Percentiles rank a stretch among this genome's conserved stretches.
phyloP scores from a whole-genome alignment of 2,329 filamentous ascomycete species.

The Colletotrichum liriopes region DNA sequence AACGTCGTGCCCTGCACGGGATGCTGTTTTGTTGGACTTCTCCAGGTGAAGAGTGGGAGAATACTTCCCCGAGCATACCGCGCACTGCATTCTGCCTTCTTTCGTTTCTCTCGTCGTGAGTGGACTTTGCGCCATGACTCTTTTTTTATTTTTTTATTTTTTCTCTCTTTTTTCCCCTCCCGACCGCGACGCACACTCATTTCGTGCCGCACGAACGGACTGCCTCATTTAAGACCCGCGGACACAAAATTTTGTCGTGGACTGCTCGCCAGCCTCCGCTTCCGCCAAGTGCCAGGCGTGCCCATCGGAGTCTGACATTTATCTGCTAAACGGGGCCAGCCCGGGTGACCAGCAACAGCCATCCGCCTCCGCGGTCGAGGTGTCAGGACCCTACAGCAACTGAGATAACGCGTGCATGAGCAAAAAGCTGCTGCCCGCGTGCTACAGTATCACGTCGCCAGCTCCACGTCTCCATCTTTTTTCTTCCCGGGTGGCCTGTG shows the following conservation, averaged over 20 bases:
- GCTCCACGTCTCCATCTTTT: constrained; percentile 15
- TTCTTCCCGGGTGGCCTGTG: constrained; percentile 14
- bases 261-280: not conserved
- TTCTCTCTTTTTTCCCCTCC: not conserved
- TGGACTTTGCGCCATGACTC: not conserved
- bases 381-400: not conserved
- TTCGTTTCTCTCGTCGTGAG: not conserved
- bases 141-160: not conserved
- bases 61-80: not conserved
- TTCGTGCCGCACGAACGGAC: not conserved
- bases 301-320: not conserved
- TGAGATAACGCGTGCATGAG: not conserved
- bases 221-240: not conserved
- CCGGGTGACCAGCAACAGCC: not conserved
- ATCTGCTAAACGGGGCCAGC: not conserved
- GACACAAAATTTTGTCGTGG: no score
- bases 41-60: not conserved
- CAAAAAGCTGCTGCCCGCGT: not conserved
- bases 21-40: constrained; percentile 11
- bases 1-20: constrained; percentile 25
- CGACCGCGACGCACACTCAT: not conserved
- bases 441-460: not conserved
- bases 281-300: not conserved
- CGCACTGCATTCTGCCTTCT: not conserved
- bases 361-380: not conserved